Conservation (phyloP, 768 basidiomycete genomes). For the Serendipita sp. region DNA sequence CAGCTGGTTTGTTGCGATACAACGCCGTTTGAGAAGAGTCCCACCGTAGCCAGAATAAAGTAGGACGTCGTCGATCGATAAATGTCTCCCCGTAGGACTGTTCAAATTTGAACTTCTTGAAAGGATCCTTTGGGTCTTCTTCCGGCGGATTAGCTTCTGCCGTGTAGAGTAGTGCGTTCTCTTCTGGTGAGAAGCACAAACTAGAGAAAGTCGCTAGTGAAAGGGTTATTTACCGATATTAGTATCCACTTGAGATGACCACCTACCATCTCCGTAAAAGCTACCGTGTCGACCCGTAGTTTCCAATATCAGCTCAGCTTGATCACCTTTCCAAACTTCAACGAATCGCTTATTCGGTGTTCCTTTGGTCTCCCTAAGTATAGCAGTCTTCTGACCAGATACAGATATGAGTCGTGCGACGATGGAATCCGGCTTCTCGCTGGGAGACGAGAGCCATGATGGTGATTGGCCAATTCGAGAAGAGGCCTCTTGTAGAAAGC, state of each 20-base stretch:
- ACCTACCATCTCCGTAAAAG: conserved; percentile 45
- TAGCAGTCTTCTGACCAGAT: conserved; percentile 25
- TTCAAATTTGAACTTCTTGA: conserved; percentile 33
- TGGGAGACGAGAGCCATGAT: background rate
- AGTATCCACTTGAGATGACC: background rate
- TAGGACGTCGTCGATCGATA: conserved; percentile 34
- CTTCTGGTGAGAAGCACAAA: conserved; percentile 37
- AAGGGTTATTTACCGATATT: background rate
- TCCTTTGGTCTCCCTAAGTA: conserved; percentile 25
- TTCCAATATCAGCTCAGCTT: conserved; percentile 32
- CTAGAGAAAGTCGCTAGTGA: conserved; percentile 33
- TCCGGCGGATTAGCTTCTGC: conserved; percentile 35
- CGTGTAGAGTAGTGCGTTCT: conserved; percentile 37
- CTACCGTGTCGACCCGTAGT: conserved; percentile 41
- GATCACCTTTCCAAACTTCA: conserved; percentile 39
- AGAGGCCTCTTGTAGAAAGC: background rate
- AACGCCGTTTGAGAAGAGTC: background rate
- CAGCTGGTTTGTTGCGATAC: background rate
- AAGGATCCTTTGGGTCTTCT: conserved; percentile 15
- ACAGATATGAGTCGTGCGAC: conserved; percentile 29
- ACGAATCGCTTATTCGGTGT: conserved; percentile 31
- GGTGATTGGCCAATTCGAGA: too few relatives aligned
- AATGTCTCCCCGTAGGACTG: conserved; percentile 52
- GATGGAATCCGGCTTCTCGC: background rate
- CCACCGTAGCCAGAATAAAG: conserved; percentile 40